A percentile compares a stretch with the other conserved stretches of the same genome.
Conservation (phyloP, 306 rosid species). For the Prunus padus region DNA sequence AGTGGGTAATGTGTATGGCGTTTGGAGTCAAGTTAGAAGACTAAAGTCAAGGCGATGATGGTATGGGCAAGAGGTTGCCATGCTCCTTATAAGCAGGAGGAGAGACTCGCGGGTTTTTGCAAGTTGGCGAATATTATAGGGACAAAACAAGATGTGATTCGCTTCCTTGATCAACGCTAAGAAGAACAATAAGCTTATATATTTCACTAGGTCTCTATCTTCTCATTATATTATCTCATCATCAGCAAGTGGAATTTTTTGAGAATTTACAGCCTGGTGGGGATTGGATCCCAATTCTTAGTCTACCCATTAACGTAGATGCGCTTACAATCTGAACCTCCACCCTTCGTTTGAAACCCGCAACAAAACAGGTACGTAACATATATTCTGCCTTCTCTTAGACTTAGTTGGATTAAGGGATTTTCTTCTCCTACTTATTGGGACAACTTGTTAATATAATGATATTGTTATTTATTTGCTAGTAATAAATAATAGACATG, state of each 20-base stretch:
- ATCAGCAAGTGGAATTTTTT: slow-evolving; percentile 36
- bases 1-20: not conserved
- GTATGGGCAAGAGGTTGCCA: slow-evolving; percentile 13
- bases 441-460: not conserved
- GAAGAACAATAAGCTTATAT: slow-evolving; percentile 16
- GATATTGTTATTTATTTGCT: not conserved
- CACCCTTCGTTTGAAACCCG: slow-evolving; percentile 19
- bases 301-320: slow-evolving; percentile 33
- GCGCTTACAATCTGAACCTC: slow-evolving; percentile 40
- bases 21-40: slow-evolving; percentile 5
- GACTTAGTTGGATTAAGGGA: too few relatives aligned
- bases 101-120: slow-evolving; percentile 31
- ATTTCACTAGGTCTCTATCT: slow-evolving; percentile 19
- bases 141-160: slow-evolving; percentile 49
- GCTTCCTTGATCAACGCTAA: slow-evolving; percentile 10
- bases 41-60: slow-evolving; percentile 19
- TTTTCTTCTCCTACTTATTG: too few relatives aligned
- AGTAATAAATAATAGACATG: not conserved
- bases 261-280: slow-evolving; percentile 43
- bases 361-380: slow-evolving; percentile 12
- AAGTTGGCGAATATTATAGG: slow-evolving; percentile 46
- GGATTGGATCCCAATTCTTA: slow-evolving; percentile 63
- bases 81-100: slow-evolving; percentile 51
- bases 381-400: slow-evolving; percentile 43
- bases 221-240: slow-evolving; percentile 25